Conservation (phyloP, 768 basidiomycete genomes). For the Psilocybe tampanensis region DNA sequence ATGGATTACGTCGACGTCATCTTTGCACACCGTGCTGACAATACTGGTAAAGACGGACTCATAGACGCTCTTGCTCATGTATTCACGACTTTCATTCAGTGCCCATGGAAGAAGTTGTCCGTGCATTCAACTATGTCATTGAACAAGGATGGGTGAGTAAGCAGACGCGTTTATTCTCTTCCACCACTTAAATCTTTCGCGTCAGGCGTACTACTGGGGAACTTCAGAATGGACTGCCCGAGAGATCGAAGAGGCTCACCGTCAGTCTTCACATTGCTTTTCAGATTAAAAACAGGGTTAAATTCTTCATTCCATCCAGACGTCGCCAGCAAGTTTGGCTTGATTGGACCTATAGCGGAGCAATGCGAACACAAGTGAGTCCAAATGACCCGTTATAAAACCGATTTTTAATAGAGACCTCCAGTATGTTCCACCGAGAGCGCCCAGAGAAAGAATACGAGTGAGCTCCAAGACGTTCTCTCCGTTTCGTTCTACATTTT, state of each 20-base stretch:
- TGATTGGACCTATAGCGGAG: conserved; percentile 74
- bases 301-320: conserved; percentile 41
- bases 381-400: neutral
- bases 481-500: too few species aligned
- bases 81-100: conserved; percentile 30
- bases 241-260: conserved; percentile 68
- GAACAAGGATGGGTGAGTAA: conserved; percentile 62
- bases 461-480: too few species aligned
- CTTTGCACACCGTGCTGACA: conserved; percentile 71
- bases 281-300: neutral
- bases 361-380: conserved; percentile 73
- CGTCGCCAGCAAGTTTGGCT: conserved; percentile 64
- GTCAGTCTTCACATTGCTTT: conserved; percentile 34
- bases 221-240: conserved; percentile 79
- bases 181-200: conserved; percentile 1
- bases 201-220: conserved; percentile 68
- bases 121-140: conserved; percentile 81
- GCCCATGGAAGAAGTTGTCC: conserved; percentile 77
- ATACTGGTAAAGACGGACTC: conserved; percentile 37
- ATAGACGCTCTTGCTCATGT: neutral
- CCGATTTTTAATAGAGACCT: neutral
- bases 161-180: neutral
- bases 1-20: conserved; percentile 77
- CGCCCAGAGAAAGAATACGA: conserved; percentile 81
- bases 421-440: conserved; percentile 76